Base-by-base conservation (phyloP, 805 yeast genomes). In the Deakozyma indianensis region DNA sequence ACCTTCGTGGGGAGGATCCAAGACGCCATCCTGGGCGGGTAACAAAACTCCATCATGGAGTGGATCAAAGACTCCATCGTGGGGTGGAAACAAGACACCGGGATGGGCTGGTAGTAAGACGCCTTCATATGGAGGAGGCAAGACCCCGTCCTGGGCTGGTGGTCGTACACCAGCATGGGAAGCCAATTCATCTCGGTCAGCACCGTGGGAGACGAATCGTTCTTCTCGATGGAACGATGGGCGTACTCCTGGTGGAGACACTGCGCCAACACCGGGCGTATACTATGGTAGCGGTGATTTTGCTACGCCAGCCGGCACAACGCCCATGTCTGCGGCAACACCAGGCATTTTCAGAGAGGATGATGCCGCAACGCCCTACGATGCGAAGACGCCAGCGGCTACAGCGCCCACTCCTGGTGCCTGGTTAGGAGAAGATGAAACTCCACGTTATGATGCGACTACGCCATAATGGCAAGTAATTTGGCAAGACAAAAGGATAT, bases 121-220 rank as follows among this genome's bases (percentile, higher is more conserved):
- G 9, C 77, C 82, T 1, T 68, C 78, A 1, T 75, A 83, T 81
- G 56, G 58, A 23, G 54, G 69, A 48, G 50, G 63, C 25, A 60
- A 56, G 41, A 66, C 73, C 1, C 71, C 74, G 2, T 63, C 68
- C 0, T 63, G 66, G 63, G 47, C 60, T 24, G 72, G 71, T 3
- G 62, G 64, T 21, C 60, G 59, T 42, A 68, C 74, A 1, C 74
- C 75, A 1, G 71, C 75, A 1, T 68, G 71, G 68, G 53, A 58
- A 47, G 62, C 62, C 43, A 59, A 55, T 16, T 65, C 48, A 35
- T 59, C 46, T 52, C 62, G 53, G 55, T 65, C 18, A 56, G 65
- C 32, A 25, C 46, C 47, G 18, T 46, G 48, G 48, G 35, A 43
- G 16, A 45, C 44, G 9, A 44, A 24, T 27, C 44, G 52, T 44